phyloP scores from a whole-genome alignment of 2,329 filamentous ascomycete species.

The Aspergillus carbonarius region DNA sequence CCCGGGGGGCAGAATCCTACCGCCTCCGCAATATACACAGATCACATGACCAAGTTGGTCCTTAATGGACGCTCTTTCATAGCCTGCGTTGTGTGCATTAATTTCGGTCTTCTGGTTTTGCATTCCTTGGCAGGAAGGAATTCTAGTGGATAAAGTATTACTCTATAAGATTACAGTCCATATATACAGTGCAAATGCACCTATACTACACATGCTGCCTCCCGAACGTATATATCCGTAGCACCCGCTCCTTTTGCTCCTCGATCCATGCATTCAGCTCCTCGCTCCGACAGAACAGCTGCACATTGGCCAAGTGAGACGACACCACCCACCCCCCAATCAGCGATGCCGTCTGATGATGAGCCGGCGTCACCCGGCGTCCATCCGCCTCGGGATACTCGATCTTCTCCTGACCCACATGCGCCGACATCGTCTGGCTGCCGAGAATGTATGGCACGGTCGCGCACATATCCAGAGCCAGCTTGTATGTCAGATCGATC shows the following conservation, averaged over 20 bases:
- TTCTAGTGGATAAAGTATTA: too few relatives aligned
- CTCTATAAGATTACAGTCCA: too few relatives aligned
- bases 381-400: constrained; percentile 26
- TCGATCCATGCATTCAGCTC: constrained; percentile 24
- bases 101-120: too few relatives aligned
- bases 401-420: constrained; percentile 21
- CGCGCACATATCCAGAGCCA: constrained; percentile 29
- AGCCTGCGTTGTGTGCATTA: too few relatives aligned
- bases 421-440: constrained; percentile 22
- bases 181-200: neutral
- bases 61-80: too few relatives aligned
- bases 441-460: constrained; percentile 30
- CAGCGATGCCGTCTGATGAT: constrained; percentile 26
- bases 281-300: constrained; percentile 18
- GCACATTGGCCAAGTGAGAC: constrained; percentile 21
- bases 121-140: too few relatives aligned
- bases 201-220: neutral
- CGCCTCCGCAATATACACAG: too few relatives aligned
- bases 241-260: constrained; percentile 24
- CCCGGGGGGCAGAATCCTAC: constrained; percentile 19
- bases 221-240: constrained; percentile 26
- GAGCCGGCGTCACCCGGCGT: constrained; percentile 16
- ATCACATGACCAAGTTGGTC: too few relatives aligned
- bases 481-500: constrained; percentile 10
- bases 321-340: constrained; percentile 28